These are phyloP conservation scores for Aspergillus bombycis DNA, from an alignment of 2,329 filamentous ascomycete species.

Conservation along the genomic window DNA sequence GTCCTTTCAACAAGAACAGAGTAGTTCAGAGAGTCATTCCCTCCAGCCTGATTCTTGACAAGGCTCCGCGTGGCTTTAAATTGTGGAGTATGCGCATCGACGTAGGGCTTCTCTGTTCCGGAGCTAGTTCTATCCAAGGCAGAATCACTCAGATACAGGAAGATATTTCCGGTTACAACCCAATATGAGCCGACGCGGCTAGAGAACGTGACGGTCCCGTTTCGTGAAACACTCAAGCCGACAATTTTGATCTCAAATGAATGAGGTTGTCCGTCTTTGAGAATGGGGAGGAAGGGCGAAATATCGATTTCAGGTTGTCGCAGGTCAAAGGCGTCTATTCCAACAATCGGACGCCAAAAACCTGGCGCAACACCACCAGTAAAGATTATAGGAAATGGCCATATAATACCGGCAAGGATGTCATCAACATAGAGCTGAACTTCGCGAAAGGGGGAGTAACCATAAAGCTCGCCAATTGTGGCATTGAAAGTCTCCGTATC, in stretches of 20 bases:
- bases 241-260: background rate
- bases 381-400: background rate
- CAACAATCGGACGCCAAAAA: constrained; percentile 77
- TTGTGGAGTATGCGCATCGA: background rate
- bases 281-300: constrained; percentile 70
- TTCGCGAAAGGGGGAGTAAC: background rate
- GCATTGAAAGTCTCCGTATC: background rate
- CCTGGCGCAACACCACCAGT: constrained; percentile 72
- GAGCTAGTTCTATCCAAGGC: background rate
- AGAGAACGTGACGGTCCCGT: background rate
- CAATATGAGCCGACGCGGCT: background rate
- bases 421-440: background rate
- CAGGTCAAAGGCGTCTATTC: constrained; percentile 77
- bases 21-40: background rate
- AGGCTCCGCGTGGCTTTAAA: background rate
- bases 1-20: background rate
- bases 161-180: background rate
- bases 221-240: background rate
- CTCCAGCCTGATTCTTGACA: background rate
- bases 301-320: constrained; percentile 81
- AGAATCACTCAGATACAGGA: background rate
- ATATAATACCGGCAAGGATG: background rate
- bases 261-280: constrained; percentile 57
- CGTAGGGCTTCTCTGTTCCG: background rate
- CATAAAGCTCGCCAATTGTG: background rate